phyloP scores from a whole-genome alignment of 2,329 filamentous ascomycete genomes.

The Amylocarpus encephaloides region DNA sequence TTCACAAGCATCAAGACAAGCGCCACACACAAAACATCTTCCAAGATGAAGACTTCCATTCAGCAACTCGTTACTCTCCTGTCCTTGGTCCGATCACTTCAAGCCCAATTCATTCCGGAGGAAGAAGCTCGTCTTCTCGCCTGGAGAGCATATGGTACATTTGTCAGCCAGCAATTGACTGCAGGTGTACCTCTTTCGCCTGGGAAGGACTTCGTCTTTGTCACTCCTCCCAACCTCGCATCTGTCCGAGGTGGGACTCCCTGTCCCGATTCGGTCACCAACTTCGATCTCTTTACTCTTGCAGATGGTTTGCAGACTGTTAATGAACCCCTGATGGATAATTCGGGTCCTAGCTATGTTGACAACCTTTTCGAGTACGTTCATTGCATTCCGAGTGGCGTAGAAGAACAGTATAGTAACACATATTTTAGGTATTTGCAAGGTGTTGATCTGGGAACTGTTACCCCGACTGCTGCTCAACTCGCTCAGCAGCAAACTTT shows the following conservation, averaged over 20 bases:
- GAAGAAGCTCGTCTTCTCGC: slow-evolving; percentile 2
- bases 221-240: slow-evolving; percentile 3
- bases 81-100: background rate
- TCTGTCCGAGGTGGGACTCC: slow-evolving; percentile 4
- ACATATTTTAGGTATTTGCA: slow-evolving; percentile 5
- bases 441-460: slow-evolving; percentile 6
- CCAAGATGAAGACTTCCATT: slow-evolving; percentile 1
- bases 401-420: background rate
- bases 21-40: background rate
- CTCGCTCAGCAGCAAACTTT: slow-evolving; percentile 3
- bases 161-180: slow-evolving; percentile 3
- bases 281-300: slow-evolving; percentile 3
- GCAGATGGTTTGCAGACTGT: slow-evolving; percentile 4
- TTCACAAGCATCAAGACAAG: too few species aligned
- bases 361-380: slow-evolving; percentile 2
- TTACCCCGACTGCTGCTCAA: slow-evolving; percentile 2
- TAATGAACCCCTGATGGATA: background rate
- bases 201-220: slow-evolving; percentile 2
- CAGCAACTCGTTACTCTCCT: background rate
- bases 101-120: slow-evolving; percentile 3
- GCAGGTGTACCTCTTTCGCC: background rate
- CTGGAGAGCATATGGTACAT: slow-evolving; percentile 4
- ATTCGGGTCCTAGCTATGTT: background rate
- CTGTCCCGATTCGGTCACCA: slow-evolving; percentile 4
- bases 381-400: background rate